Conservation (phyloP, 2,329 filamentous ascomycete genomes). For the Aspergillus texensis region DNA sequence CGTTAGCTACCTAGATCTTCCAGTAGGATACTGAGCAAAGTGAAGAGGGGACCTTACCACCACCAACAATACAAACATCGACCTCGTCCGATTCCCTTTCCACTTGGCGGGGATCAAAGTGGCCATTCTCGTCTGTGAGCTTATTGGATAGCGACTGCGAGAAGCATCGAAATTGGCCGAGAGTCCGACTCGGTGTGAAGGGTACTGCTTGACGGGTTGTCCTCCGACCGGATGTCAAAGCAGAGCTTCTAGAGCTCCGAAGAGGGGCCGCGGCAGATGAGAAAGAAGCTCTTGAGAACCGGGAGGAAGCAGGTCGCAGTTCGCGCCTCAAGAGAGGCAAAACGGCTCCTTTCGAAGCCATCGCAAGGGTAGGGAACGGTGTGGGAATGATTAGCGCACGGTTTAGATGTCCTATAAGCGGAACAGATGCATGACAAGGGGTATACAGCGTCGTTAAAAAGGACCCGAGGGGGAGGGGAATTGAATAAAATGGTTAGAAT, state of each 20-base stretch:
- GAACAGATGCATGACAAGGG: constrained; percentile 20
- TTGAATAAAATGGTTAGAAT: not conserved
- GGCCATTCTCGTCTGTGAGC: constrained; percentile 53
- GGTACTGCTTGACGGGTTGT: constrained; percentile 24
- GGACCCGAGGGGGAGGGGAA: not conserved
- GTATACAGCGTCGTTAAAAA: constrained; percentile 1
- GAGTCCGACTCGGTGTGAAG: constrained; percentile 19
- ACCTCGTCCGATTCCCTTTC: constrained; percentile 92
- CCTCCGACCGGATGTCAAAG: constrained; percentile 23
- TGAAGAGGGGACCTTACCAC: constrained; percentile 56
- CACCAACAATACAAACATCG: constrained; percentile 95
- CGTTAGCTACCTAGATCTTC: not conserved
- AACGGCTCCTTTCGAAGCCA: constrained; percentile 46
- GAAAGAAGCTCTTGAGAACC: constrained; percentile 32
- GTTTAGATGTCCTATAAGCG: constrained; percentile 12
- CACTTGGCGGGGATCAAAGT: constrained; percentile 67
- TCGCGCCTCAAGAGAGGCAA: constrained; percentile 48
- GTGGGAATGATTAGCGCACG: not conserved
- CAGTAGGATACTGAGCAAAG: not conserved
- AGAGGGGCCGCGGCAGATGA: constrained; percentile 24
- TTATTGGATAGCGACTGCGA: constrained; percentile 46
- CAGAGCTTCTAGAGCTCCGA: constrained; percentile 22
- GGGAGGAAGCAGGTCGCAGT: constrained; percentile 32
- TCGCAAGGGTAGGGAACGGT: constrained; percentile 19
- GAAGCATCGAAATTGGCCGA: constrained; percentile 45